Conservation (phyloP, 2,329 filamentous ascomycete genomes). For the Ophiostoma australiae region DNA sequence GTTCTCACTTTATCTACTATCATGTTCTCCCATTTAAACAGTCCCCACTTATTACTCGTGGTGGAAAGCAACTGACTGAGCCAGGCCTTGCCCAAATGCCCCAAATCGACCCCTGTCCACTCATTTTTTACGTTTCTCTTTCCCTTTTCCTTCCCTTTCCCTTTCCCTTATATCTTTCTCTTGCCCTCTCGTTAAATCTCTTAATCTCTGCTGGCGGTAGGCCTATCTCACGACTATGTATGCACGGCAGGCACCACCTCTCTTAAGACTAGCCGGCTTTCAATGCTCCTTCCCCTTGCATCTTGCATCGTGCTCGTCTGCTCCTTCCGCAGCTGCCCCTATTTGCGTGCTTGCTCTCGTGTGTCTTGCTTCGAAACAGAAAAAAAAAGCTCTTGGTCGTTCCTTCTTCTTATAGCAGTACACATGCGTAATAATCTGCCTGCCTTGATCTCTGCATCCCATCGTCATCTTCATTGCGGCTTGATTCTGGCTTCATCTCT, state of each 20-base stretch:
- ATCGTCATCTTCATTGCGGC: background rate
- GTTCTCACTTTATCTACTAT: background rate
- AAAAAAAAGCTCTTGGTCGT: background rate
- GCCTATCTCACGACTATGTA: background rate
- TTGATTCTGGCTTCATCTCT: background rate
- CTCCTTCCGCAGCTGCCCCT: constrained; percentile 1
- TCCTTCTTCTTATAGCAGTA: background rate
- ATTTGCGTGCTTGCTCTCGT: background rate
- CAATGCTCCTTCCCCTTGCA: constrained; percentile 9
- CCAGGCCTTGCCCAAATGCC: background rate
- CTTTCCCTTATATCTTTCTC: no score
- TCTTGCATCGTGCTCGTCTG: constrained; percentile 2
- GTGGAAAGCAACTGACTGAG: background rate
- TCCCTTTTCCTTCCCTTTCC: background rate
- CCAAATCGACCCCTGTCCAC: background rate
- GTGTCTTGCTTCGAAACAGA: background rate
- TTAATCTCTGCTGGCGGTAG: background rate
- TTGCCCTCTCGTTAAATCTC: no score
- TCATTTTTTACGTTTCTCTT: background rate
- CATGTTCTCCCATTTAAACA: background rate
- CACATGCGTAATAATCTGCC: background rate
- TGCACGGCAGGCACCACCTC: background rate
- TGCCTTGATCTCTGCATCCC: background rate
- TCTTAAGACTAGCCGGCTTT: background rate
- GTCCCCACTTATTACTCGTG: background rate